phyloP scores from a whole-genome alignment of 371 early-diverging fungal species.

The Mortierella sp. region DNA sequence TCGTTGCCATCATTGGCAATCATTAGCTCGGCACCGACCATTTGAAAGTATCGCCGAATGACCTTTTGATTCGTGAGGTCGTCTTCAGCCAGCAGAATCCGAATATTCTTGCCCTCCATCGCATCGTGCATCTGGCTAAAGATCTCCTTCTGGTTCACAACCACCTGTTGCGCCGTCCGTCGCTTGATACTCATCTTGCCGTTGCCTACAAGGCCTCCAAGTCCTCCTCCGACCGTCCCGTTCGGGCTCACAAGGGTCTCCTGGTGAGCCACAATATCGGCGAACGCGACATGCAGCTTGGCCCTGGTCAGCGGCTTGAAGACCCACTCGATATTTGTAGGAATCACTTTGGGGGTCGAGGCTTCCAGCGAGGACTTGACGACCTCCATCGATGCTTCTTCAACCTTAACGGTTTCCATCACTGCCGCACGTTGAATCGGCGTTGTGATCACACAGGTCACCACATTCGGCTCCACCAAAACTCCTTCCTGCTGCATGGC shows the following conservation, averaged over 20 bases:
- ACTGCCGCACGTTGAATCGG: slow-evolving; percentile 71
- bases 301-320: slow-evolving; percentile 72
- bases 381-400: slow-evolving; percentile 44
- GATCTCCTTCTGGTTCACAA: slow-evolving; percentile 66
- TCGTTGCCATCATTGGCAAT: slow-evolving; percentile 70
- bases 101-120: slow-evolving; percentile 53
- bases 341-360: slow-evolving; percentile 35
- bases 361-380: neutral
- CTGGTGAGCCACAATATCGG: slow-evolving; percentile 53
- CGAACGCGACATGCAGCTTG: slow-evolving; percentile 69
- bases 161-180: slow-evolving; percentile 60
- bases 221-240: neutral
- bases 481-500: slow-evolving; percentile 58
- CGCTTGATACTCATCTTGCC: slow-evolving; percentile 35
- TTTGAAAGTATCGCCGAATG: slow-evolving; percentile 62
- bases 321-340: slow-evolving; percentile 66
- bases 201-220: slow-evolving; percentile 5
- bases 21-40: slow-evolving; percentile 66
- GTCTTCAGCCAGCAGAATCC: slow-evolving; percentile 62
- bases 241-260: neutral
- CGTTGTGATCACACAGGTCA: slow-evolving; percentile 67
- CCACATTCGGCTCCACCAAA: slow-evolving; percentile 59
- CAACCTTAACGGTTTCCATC: slow-evolving; percentile 63
- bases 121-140: slow-evolving; percentile 68
- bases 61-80: slow-evolving; percentile 76